A percentile compares a stretch with the other conserved stretches of the same genome.
phyloP scores from a whole-genome alignment of 176 grass and related monocot genomes.

The Eragrostis nindensis region DNA sequence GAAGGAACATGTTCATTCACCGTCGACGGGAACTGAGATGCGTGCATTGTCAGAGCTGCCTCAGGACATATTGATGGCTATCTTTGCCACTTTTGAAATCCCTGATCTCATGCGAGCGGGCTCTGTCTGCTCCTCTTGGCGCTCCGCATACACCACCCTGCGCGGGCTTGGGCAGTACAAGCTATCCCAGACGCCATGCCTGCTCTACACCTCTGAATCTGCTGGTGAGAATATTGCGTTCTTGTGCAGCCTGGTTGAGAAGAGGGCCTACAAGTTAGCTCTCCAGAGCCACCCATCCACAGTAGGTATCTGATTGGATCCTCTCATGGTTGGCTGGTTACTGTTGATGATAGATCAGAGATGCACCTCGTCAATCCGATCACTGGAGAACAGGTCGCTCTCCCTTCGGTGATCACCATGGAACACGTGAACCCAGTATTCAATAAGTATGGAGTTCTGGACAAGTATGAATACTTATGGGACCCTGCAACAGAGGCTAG shows the following conservation, averaged over 20 bases:
- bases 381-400: neutral
- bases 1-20: neutral
- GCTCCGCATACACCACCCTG: neutral
- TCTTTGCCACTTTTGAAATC: constrained; percentile 17
- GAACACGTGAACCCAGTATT: neutral
- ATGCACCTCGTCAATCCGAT: neutral
- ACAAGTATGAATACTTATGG: neutral
- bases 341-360: neutral
- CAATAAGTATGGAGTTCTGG: neutral
- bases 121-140: constrained; percentile 13
- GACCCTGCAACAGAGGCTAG: neutral
- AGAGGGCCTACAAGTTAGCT: neutral
- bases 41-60: neutral
- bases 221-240: neutral
- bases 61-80: neutral
- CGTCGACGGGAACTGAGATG: too few relatives aligned
- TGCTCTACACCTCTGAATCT: neutral
- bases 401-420: neutral
- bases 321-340: neutral
- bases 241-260: neutral
- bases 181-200: neutral
- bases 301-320: neutral
- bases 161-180: neutral
- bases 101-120: constrained; percentile 8
- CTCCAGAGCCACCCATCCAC: neutral